Evolutionary conservation across 2,329 filamentous ascomycete species (phyloP).

Genomic region (Colletotrichum sp.): DNA sequence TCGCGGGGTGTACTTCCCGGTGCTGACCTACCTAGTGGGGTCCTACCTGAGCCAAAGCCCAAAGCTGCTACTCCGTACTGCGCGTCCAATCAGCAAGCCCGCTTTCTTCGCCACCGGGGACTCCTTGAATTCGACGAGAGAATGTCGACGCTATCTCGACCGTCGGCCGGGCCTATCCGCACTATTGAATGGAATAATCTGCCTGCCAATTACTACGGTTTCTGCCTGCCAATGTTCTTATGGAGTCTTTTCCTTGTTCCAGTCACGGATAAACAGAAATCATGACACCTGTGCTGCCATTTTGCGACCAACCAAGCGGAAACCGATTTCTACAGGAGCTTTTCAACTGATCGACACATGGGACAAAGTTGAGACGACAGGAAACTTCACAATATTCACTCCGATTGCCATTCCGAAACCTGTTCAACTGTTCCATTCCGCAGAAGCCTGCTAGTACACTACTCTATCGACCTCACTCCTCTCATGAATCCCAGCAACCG

Average conservation of each 20-base stretch:
- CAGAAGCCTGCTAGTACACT: constrained; percentile 11
- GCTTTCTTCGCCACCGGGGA: constrained; percentile 10
- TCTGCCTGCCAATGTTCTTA: background rate
- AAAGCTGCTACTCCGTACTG: background rate
- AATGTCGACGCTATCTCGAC: background rate
- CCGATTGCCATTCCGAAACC: background rate
- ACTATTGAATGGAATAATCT: background rate
- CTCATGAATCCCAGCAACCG: background rate
- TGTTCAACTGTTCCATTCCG: background rate
- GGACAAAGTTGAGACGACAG: background rate
- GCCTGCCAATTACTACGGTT: background rate
- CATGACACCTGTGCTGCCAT: background rate
- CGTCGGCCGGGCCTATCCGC: constrained; percentile 5
- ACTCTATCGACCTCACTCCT: constrained; percentile 4
- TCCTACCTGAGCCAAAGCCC: constrained; percentile 2
- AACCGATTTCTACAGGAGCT: background rate
- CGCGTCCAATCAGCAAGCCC: constrained; percentile 14
- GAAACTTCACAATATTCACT: background rate
- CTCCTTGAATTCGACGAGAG: background rate
- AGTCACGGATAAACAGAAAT: background rate
- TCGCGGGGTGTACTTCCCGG: background rate
- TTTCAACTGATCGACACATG: background rate
- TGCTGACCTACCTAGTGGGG: background rate
- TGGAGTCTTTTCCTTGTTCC: background rate
- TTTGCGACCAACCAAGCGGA: background rate